A percentile compares a stretch with the other conserved stretches of the same genome.
Evolutionary conservation across 139 green algal species (phyloP).

Genomic region (Monoraphidium neglectum): DNA sequence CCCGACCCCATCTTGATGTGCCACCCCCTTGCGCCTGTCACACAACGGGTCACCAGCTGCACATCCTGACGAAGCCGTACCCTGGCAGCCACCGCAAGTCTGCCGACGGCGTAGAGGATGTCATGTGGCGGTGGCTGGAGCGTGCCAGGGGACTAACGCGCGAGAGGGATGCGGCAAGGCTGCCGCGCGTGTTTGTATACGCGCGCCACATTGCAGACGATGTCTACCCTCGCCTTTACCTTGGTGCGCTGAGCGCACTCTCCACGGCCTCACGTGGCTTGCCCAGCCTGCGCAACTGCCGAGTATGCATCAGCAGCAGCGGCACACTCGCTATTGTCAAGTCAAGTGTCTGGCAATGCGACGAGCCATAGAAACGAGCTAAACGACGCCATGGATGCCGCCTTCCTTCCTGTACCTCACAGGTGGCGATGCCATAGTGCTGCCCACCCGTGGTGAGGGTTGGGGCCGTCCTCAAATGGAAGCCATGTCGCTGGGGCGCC

Average conservation of each 20-base stretch:
- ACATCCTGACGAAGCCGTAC: constrained; percentile 27
- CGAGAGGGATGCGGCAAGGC: background rate
- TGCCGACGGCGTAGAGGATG: background rate
- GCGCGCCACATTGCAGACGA: constrained; percentile 23
- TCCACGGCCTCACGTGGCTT: too few relatives aligned
- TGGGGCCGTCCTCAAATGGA: constrained; percentile 68
- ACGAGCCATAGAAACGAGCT: too few relatives aligned
- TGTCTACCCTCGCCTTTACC: constrained; percentile 7
- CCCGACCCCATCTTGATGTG: too few relatives aligned
- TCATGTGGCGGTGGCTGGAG: background rate
- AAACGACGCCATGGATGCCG: too few relatives aligned
- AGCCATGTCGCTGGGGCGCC: constrained; percentile 65
- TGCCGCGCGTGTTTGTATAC: constrained; percentile 43
- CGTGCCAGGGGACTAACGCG: background rate
- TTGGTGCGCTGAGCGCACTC: background rate
- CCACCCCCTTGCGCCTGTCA: too few relatives aligned
- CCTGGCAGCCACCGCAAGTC: background rate
- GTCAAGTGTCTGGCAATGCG: too few relatives aligned
- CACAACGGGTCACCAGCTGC: constrained; percentile 25
- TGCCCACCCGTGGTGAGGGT: constrained; percentile 69
- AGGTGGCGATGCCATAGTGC: constrained; percentile 61
- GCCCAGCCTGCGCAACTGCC: too few relatives aligned
- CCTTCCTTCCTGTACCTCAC: too few relatives aligned
- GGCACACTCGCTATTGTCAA: too few relatives aligned
- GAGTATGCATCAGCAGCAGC: too few relatives aligned